Percentiles rank a stretch among this genome's conserved stretches.
These are phyloP conservation scores for Russula emetica DNA, from an alignment of 768 basidiomycete genomes.

Conservation along the genomic window DNA sequence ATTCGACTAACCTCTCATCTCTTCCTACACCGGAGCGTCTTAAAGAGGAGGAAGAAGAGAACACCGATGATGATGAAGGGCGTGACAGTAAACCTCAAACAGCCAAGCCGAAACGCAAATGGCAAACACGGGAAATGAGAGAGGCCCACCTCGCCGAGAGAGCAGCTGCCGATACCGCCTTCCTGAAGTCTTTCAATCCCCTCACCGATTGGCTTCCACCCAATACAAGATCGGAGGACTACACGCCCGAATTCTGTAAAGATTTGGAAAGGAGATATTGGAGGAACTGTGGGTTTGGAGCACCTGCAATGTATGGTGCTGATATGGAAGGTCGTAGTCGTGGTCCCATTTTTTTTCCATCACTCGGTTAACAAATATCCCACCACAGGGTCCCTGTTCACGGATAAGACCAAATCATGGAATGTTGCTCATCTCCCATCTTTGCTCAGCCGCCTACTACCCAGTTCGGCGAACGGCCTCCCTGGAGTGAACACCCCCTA, in stretches of 20 bases:
- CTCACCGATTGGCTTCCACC: slow-evolving; percentile 74
- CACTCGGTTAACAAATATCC: not conserved
- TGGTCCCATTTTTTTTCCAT: not conserved
- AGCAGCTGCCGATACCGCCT: slow-evolving; percentile 45
- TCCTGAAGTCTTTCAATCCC: slow-evolving; percentile 70
- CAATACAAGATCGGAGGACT: slow-evolving; percentile 68
- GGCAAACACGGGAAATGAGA: slow-evolving; percentile 40
- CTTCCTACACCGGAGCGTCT: slow-evolving; percentile 25
- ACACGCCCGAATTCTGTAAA: slow-evolving; percentile 82
- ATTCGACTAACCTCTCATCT: not conserved
- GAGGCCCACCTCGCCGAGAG: slow-evolving; percentile 49
- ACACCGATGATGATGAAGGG: slow-evolving; percentile 21
- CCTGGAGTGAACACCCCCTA: slow-evolving; percentile 98
- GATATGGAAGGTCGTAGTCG: slow-evolving; percentile 75
- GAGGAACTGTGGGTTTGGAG: slow-evolving; percentile 85
- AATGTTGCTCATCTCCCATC: slow-evolving; percentile 93
- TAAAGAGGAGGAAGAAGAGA: slow-evolving; percentile 28
- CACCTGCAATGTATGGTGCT: slow-evolving; percentile 96
- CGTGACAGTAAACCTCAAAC: slow-evolving; percentile 37
- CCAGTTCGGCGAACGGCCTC: slow-evolving; percentile 59
- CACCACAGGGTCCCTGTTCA: slow-evolving; percentile 56
- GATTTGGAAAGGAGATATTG: slow-evolving; percentile 87
- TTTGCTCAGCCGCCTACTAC: slow-evolving; percentile 74
- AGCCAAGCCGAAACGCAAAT: slow-evolving; percentile 40
- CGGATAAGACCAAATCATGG: slow-evolving; percentile 77